Percentiles rank a stretch among this genome's conserved stretches.
Evolutionary conservation across 164 flowering plant genomes (phyloP).

Genomic region (Hamamelis virginiana): DNA sequence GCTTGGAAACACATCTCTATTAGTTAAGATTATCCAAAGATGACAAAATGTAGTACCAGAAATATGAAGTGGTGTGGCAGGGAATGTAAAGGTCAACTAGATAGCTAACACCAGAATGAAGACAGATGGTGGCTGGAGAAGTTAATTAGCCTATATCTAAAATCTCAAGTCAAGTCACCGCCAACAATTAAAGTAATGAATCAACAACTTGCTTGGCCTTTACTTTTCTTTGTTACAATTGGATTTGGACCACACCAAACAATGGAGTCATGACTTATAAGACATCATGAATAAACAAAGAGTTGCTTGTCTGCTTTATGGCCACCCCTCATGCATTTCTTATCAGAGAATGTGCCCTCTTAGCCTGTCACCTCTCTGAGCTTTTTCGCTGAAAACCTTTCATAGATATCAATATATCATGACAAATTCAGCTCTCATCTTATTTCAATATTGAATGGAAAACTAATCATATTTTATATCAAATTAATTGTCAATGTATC

Average conservation of each 20-base stretch:
- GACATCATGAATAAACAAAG: conserved; percentile 8
- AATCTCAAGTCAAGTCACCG: conserved; percentile 17
- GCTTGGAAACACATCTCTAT: too few species aligned
- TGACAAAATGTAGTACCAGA: neutral
- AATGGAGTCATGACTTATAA: neutral
- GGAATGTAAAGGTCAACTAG: neutral
- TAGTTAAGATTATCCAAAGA: neutral
- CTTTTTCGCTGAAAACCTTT: neutral
- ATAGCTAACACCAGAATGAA: too few species aligned
- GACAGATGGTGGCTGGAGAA: conserved; percentile 6
- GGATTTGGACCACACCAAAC: neutral
- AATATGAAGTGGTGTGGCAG: neutral
- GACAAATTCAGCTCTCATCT: neutral
- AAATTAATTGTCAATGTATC: too few species aligned
- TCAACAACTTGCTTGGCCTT: conserved; percentile 24
- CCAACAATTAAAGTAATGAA: conserved; percentile 6
- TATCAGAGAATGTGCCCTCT: conserved; percentile 21
- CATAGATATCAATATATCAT: neutral
- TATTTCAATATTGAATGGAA: too few species aligned
- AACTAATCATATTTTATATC: too few species aligned
- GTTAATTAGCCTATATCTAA: conserved; percentile 6
- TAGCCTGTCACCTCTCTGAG: conserved; percentile 2
- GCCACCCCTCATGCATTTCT: conserved; percentile 7
- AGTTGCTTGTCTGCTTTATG: conserved; percentile 15
- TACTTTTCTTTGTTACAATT: conserved; percentile 7